These are phyloP conservation scores for Termitomyces sp. DNA, from an alignment of 768 basidiomycete species.

Conservation along the genomic window DNA sequence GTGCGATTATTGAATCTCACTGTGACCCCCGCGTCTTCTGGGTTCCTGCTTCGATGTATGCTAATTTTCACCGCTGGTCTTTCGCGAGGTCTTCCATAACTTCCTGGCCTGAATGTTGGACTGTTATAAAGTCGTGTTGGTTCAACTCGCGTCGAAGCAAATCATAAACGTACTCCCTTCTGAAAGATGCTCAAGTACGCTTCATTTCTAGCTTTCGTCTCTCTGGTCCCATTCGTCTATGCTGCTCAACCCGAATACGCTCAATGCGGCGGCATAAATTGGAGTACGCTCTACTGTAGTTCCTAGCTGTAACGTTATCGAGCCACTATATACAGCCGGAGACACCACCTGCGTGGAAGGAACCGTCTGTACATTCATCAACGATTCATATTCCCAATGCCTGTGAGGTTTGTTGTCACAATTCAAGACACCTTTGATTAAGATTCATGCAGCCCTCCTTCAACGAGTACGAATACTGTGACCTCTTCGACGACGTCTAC, in stretches of 20 bases:
- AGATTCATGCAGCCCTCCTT: slow-evolving; percentile 8
- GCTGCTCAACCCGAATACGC: slow-evolving; percentile 39
- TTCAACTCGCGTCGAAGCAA: slow-evolving; percentile 4
- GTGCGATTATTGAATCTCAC: too few species aligned
- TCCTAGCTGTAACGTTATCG: not conserved
- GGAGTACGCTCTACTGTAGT: slow-evolving; percentile 30
- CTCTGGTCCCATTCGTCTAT: slow-evolving; percentile 36
- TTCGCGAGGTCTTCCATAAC: not conserved
- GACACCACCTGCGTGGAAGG: slow-evolving; percentile 34
- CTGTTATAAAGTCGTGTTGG: slow-evolving; percentile 8
- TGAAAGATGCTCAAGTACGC: slow-evolving; percentile 41
- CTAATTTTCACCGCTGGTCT: slow-evolving; percentile 22
- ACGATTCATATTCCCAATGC: slow-evolving; percentile 37
- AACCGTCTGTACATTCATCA: slow-evolving; percentile 24
- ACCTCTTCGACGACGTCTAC: slow-evolving; percentile 2
- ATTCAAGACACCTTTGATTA: not conserved
- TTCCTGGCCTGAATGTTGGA: not conserved
- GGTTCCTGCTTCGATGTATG: slow-evolving; percentile 22
- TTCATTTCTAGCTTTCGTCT: slow-evolving; percentile 33
- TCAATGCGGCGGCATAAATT: slow-evolving; percentile 49
- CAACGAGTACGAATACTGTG: slow-evolving; percentile 4
- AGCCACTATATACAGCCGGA: slow-evolving; percentile 21
- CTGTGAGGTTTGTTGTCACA: slow-evolving; percentile 20
- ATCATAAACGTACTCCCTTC: slow-evolving; percentile 1
- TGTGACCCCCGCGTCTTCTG: slow-evolving; percentile 19